These are phyloP conservation scores for Ramaria rubella DNA, from an alignment of 768 basidiomycete genomes.

Conservation along the genomic window DNA sequence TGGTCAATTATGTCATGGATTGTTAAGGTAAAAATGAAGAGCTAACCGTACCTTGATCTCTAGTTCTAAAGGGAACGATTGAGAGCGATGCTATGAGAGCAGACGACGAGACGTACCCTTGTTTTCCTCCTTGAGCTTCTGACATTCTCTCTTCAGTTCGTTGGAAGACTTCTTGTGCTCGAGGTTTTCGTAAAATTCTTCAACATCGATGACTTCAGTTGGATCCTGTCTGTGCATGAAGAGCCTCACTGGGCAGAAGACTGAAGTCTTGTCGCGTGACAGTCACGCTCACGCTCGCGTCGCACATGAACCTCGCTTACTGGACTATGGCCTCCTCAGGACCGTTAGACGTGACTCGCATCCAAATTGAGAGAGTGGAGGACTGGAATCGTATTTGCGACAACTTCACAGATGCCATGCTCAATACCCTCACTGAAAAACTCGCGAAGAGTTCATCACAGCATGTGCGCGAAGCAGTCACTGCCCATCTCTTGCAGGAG, in stretches of 20 bases:
- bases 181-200: background rate
- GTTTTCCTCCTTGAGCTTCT: constrained; percentile 2
- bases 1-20: background rate
- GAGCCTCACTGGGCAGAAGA: background rate
- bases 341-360: constrained; percentile 35
- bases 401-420: constrained; percentile 43
- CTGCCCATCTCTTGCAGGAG: constrained; percentile 49
- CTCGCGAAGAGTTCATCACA: constrained; percentile 34
- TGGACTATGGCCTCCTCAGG: background rate
- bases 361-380: constrained; percentile 57
- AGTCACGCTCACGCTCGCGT: background rate
- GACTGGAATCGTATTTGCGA: constrained; percentile 60
- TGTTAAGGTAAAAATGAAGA: background rate
- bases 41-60: background rate
- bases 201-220: constrained; percentile 2
- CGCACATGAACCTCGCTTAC: background rate
- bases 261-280: constrained; percentile 2
- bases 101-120: background rate
- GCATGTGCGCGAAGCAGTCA: constrained; percentile 40
- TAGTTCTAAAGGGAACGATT: background rate
- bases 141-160: background rate
- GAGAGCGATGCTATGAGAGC: background rate
- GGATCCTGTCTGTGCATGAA: background rate
- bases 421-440: constrained; percentile 40
- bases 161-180: background rate